Percentiles rank a stretch among this genome's conserved stretches.
Conservation (phyloP, 2,329 filamentous ascomycete genomes). For the Diaporthe capsici region DNA sequence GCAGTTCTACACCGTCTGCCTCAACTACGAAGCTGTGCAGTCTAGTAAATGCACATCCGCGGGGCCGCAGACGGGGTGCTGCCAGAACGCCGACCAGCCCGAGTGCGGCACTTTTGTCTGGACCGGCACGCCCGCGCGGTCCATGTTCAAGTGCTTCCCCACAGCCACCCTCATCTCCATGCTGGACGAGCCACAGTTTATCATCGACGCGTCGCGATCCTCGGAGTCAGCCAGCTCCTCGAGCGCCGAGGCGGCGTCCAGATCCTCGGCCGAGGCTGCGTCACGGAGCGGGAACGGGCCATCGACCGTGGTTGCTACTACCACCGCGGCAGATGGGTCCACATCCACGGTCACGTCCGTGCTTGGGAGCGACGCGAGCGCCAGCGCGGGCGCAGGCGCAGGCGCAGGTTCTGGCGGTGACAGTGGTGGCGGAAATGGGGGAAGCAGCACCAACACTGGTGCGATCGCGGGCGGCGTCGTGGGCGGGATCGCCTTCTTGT, state of each 20-base stretch:
- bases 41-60: slow-evolving; percentile 49
- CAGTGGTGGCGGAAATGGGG: not conserved
- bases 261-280: slow-evolving; percentile 28
- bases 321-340: slow-evolving; percentile 39
- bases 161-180: slow-evolving; percentile 49
- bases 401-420: slow-evolving; percentile 11
- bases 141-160: slow-evolving; percentile 55
- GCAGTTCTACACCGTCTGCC: slow-evolving; percentile 53
- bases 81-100: slow-evolving; percentile 47
- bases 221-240: slow-evolving; percentile 37
- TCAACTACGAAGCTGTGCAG: slow-evolving; percentile 51
- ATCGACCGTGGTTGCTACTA: slow-evolving; percentile 41
- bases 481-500: slow-evolving; percentile 47
- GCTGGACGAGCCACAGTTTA: slow-evolving; percentile 52
- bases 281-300: slow-evolving; percentile 32
- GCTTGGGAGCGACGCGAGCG: slow-evolving; percentile 29
- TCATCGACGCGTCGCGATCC: slow-evolving; percentile 50
- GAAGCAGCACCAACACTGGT: slow-evolving; percentile 44
- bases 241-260: slow-evolving; percentile 26
- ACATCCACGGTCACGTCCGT: slow-evolving; percentile 39
- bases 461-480: slow-evolving; percentile 51
- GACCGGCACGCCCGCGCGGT: slow-evolving; percentile 51
- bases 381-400: slow-evolving; percentile 20
- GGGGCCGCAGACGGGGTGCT: slow-evolving; percentile 53
- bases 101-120: slow-evolving; percentile 56